Evolutionary conservation across 805 yeast genomes (phyloP).

Genomic region (Clavispora fructus): DNA sequence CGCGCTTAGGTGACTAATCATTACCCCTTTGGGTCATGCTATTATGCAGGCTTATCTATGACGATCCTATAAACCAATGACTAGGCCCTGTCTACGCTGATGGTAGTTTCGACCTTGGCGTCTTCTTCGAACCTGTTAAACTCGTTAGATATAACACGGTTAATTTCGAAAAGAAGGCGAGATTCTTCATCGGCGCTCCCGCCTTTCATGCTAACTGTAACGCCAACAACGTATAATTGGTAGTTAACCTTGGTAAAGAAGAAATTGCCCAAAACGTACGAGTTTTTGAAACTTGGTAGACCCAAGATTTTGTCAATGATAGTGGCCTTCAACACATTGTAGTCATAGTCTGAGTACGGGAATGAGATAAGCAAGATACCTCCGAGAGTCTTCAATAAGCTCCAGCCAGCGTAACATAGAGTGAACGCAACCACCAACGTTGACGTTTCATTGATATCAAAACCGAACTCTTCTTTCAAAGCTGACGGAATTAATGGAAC

Average conservation of each 20-base stretch:
- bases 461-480: slow-evolving; percentile 21
- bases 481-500: slow-evolving; percentile 36
- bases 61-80: neutral
- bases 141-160: slow-evolving; percentile 35
- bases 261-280: slow-evolving; percentile 44
- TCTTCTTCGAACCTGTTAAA: slow-evolving; percentile 22
- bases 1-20: slow-evolving; percentile 18
- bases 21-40: slow-evolving; percentile 9
- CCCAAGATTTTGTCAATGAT: slow-evolving; percentile 43
- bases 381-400: slow-evolving; percentile 46
- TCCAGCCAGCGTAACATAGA: slow-evolving; percentile 47
- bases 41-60: slow-evolving; percentile 2
- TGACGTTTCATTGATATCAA: slow-evolving; percentile 41
- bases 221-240: slow-evolving; percentile 51
- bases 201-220: slow-evolving; percentile 57
- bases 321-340: slow-evolving; percentile 28
- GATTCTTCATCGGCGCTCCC: slow-evolving; percentile 69
- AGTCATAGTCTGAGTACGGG: slow-evolving; percentile 41
- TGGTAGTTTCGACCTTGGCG: slow-evolving; percentile 32
- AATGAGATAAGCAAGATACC: slow-evolving; percentile 49
- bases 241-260: slow-evolving; percentile 60
- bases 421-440: slow-evolving; percentile 41
- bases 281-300: slow-evolving; percentile 48
- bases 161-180: slow-evolving; percentile 45
- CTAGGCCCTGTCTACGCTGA: slow-evolving; percentile 13